phyloP scores from a whole-genome alignment of 192 early-diverging fungal species.

The Umbelopsis sp. region DNA sequence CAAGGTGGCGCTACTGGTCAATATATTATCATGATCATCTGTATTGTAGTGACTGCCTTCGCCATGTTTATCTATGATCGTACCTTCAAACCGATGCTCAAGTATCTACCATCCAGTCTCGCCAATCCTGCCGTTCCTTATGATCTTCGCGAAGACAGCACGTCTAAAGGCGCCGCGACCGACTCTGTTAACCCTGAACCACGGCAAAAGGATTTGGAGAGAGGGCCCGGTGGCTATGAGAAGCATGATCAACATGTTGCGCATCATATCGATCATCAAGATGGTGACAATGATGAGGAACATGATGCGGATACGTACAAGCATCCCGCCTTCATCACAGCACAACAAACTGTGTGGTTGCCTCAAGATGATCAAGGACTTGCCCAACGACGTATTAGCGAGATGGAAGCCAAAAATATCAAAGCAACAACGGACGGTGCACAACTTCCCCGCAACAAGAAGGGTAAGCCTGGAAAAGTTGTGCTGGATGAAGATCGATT shows the following conservation, averaged over 20 bases:
- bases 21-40: slow-evolving; percentile 45
- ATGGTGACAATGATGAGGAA: slow-evolving; percentile 20
- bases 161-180: background rate
- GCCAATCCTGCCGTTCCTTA: slow-evolving; percentile 3
- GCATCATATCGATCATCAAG: background rate
- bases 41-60: slow-evolving; percentile 32
- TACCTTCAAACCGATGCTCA: slow-evolving; percentile 47
- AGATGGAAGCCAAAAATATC: slow-evolving; percentile 36
- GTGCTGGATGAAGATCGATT: slow-evolving; percentile 28
- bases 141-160: background rate
- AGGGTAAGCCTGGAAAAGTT: slow-evolving; percentile 30
- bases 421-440: slow-evolving; percentile 40
- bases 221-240: background rate
- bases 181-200: background rate
- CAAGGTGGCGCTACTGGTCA: slow-evolving; percentile 48
- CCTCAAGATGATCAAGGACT: slow-evolving; percentile 49
- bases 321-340: slow-evolving; percentile 42
- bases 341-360: slow-evolving; percentile 52
- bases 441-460: slow-evolving; percentile 17
- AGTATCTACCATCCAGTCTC: slow-evolving; percentile 43
- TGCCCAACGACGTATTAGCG: slow-evolving; percentile 35
- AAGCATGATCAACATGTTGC: background rate
- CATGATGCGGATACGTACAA: slow-evolving; percentile 44
- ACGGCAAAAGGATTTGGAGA: background rate
- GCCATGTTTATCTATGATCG: slow-evolving; percentile 39